Evolutionary conservation across 352 stramenopile species (phyloP), one percentile per base, ranked within the genome.

Genomic region (Nothophytophthora sp.): DNA sequence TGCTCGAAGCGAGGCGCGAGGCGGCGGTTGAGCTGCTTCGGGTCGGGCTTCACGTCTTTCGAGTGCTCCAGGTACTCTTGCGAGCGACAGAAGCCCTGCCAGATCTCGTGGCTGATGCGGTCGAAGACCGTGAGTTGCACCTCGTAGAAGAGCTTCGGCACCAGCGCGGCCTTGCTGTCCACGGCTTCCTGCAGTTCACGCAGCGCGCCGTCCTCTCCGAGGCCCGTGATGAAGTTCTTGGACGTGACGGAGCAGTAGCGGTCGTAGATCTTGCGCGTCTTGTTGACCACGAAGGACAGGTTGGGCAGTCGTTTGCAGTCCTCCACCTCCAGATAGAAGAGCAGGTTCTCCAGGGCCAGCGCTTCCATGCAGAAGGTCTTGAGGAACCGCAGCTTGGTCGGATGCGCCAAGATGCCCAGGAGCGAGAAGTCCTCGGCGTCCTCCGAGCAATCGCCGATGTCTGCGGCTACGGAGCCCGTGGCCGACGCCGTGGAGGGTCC

Each of bases 321-420:
- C 40, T 93, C 83, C 9, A 93, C 83, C 30, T 93, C 83, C 8
- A 93, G 50, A 52, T 90, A 90, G 51, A 93, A 93, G 32, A 93
- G 76, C 38, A 93, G 41, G 34, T 93, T 93, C 53, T 93, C 83
- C 19, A 91, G 50, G n/a, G 77, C 73, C 4, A 93, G 47, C 16
- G 81, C 82, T 40, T 93, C 80, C 67, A 93, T 89, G 49, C 83
- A 93, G 48, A 88, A 93, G n/a, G 76, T 88, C 51, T 93, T 93
- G 55, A 93, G 76, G 37, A 91, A 93, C 0, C 79, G 78, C 15
- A 91, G 46, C 50, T 91, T 93, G 23, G 78, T 72, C n/a, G 81
- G 76, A 41, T 93, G 78, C 2, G 59, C 60, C n/a, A 93, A 49
- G 20, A 91, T 77, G 0, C 61, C 79, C 19, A 73, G 18, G 1